Base-by-base conservation (phyloP, 768 basidiomycete species). In the Russula compacta region DNA sequence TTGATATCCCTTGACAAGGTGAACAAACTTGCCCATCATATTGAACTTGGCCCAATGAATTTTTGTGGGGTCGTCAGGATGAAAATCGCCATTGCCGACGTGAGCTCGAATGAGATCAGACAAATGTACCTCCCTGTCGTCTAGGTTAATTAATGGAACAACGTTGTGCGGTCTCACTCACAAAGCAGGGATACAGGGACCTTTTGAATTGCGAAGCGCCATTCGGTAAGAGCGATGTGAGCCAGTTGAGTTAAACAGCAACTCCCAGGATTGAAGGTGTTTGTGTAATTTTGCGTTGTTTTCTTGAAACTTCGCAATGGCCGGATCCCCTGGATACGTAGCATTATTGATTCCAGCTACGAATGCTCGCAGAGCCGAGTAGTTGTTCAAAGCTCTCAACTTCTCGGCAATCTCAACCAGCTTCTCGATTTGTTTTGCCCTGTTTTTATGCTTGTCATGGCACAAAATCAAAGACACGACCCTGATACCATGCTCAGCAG, bases 1-100 rank as follows among this genome's bases (percentile, higher is more conserved):
- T 73, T 95, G 93, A 67, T 87, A 92, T 63, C 87, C 82, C 0
- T 81, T 79, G 6, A 93, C 87, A 67, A 81, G 84, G 53, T 82
- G 80, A 58, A 95, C 84, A 68, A 94, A 92, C 61, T 85, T 81
- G 35, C 87, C 94, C 77, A 98, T 88, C 82, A 92, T 87, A 66
- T 87, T 88, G 73, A 89, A 97, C 73, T 98, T 98, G 32, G 87
- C 90, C 95, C 95, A 98, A 68, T 98, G 93, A 56, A 98, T 89
- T 69, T 84, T 84, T 43, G 71, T 76, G 4, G 83, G 77, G 67
- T 90, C 86, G 21, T 80, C 75, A 7, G 83, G 75, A 64, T 82
- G 81, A 64, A 82, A 79, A 67, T 95, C 90, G 2, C 78, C 77
- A 63, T 95, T 94, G 59, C 85, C 88, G 73, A 92, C 90, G 65